Evolutionary conservation across 108 stramenopile species (phyloP).

Genomic region (Skeletonema costatum): DNA sequence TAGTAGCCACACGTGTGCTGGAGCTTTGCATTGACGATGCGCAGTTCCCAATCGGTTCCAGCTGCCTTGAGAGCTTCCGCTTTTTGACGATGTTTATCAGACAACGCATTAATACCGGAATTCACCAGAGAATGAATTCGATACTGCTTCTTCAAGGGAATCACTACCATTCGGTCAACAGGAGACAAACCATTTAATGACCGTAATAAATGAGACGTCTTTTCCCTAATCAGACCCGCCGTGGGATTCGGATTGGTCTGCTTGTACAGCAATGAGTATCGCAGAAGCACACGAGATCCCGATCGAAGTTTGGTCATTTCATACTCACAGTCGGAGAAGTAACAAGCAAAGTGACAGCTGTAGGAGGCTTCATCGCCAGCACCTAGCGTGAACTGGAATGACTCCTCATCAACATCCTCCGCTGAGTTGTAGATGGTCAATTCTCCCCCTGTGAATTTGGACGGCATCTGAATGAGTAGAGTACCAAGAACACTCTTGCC

Average conservation of each 20-base stretch:
- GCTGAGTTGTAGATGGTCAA: background rate
- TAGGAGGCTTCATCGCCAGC: background rate
- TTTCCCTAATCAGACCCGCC: background rate
- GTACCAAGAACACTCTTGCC: background rate
- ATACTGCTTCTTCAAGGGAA: background rate
- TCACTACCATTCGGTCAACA: background rate
- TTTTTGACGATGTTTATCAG: background rate
- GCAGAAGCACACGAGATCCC: constrained; percentile 25
- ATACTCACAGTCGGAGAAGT: constrained; percentile 24
- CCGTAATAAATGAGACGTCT: background rate
- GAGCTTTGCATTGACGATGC: background rate
- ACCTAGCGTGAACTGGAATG: constrained; percentile 7
- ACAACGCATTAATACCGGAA: constrained; percentile 4
- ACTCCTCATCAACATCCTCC: background rate
- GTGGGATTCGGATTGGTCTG: background rate
- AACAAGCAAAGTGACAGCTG: constrained; percentile 27
- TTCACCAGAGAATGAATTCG: background rate
- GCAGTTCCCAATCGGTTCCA: constrained; percentile 2
- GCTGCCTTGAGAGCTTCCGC: constrained; percentile 9
- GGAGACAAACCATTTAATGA: background rate
- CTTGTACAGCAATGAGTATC: constrained; percentile 17
- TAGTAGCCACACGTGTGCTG: background rate
- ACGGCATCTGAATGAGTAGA: constrained; percentile 20
- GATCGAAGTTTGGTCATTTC: constrained; percentile 10
- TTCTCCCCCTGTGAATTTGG: constrained; percentile 18